phyloP scores from a whole-genome alignment of 176 grass and related monocot genomes.

The Juncus inflexus region DNA sequence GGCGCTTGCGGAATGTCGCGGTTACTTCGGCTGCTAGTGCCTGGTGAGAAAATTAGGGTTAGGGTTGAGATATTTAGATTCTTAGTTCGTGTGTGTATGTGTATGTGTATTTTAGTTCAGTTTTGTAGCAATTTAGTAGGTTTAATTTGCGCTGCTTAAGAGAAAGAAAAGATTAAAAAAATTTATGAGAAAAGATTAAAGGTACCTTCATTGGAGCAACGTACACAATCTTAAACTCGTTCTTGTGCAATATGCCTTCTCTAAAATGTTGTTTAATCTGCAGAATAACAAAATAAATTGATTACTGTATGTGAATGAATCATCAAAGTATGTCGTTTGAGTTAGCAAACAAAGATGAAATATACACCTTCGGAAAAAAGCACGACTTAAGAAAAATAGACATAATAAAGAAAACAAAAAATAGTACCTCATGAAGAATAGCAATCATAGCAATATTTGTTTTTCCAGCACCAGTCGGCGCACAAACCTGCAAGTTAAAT shows the following conservation, averaged over 20 bases:
- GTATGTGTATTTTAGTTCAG: too few species aligned
- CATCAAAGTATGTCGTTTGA: too few species aligned
- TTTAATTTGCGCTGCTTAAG: too few species aligned
- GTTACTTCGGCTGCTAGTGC: slow-evolving; percentile 95
- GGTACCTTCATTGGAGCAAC: slow-evolving; percentile 98
- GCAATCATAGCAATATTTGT: slow-evolving; percentile 99
- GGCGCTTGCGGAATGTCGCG: slow-evolving; percentile 66
- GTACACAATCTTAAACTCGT: slow-evolving; percentile 99
- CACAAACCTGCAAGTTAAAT: slow-evolving; percentile 77
- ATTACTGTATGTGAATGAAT: too few species aligned
- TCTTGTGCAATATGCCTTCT: slow-evolving; percentile 92
- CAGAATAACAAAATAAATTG: background rate
- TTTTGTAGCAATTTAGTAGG: too few species aligned
- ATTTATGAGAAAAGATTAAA: slow-evolving; percentile 17
- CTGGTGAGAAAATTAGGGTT: slow-evolving; percentile 42
- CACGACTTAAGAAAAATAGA: too few species aligned
- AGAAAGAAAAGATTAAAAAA: background rate
- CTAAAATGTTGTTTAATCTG: slow-evolving; percentile 96
- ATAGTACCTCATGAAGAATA: slow-evolving; percentile 83
- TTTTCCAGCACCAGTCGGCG: slow-evolving; percentile 98
- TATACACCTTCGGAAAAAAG: too few species aligned
- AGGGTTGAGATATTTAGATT: too few species aligned
- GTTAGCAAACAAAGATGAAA: too few species aligned
- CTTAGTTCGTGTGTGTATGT: too few species aligned
- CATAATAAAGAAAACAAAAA: background rate